phyloP scores from a whole-genome alignment of 306 rosid genomes.

The Cicer judaicum region DNA sequence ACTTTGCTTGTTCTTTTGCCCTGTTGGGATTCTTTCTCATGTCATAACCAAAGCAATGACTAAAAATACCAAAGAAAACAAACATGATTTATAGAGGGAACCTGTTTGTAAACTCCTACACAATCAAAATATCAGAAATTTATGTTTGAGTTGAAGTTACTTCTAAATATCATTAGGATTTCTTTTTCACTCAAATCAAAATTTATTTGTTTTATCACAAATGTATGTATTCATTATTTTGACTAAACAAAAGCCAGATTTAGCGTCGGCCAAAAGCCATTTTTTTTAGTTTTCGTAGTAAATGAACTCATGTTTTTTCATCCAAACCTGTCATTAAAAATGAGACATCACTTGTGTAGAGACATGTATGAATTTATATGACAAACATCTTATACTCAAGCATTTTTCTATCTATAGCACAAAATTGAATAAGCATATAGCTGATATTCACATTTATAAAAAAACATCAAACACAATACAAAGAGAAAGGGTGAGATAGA shows the following conservation, averaged over 20 bases:
- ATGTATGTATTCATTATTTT: neutral
- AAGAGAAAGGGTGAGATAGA: neutral
- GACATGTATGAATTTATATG: neutral
- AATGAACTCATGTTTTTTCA: neutral
- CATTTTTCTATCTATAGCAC: neutral
- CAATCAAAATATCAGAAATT: conserved; percentile 13
- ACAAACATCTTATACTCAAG: no score
- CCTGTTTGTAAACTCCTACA: neutral
- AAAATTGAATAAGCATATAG: neutral
- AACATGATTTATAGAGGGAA: conserved; percentile 22
- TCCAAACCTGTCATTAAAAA: conserved; percentile 36
- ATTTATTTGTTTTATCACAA: conserved; percentile 23
- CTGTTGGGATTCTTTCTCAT: conserved; percentile 81
- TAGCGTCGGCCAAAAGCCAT: no score
- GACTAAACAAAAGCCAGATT: neutral
- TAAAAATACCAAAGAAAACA: conserved; percentile 24
- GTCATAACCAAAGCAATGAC: conserved; percentile 70
- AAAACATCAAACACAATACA: neutral
- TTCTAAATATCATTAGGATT: conserved; percentile 3
- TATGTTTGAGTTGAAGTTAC: conserved; percentile 7
- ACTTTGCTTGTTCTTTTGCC: conserved; percentile 81
- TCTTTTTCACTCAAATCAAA: conserved; percentile 19
- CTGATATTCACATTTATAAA: neutral
- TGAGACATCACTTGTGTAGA: conserved; percentile 44
- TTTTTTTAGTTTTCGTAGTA: no score